A percentile compares a stretch with the other conserved stretches of the same genome.
These are phyloP conservation scores for Agaricus blazei DNA, from an alignment of 768 basidiomycete genomes.

Conservation along the genomic window DNA sequence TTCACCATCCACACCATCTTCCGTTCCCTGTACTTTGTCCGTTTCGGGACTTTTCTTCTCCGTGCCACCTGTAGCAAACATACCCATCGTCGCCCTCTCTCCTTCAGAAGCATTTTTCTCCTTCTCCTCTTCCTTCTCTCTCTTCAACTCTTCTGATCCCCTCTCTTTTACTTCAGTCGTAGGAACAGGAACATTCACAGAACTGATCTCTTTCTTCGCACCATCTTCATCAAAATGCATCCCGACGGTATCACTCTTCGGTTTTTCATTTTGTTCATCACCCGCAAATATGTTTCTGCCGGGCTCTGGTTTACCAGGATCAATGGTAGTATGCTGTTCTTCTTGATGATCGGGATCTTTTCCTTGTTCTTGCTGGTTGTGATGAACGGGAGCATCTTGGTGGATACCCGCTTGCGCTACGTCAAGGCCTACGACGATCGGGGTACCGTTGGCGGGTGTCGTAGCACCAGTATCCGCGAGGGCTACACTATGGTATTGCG, in stretches of 20 bases:
- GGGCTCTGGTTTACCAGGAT: constrained; percentile 57
- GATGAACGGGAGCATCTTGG: not conserved
- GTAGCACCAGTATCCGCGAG: constrained; percentile 27
- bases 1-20: not conserved
- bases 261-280: constrained; percentile 5
- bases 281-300: constrained; percentile 61
- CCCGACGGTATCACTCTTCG: constrained; percentile 36
- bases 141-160: constrained; percentile 7
- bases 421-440: constrained; percentile 47
- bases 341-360: not conserved
- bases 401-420: constrained; percentile 10
- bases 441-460: constrained; percentile 39
- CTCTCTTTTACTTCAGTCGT: constrained; percentile 6
- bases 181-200: constrained; percentile 16
- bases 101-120: constrained; percentile 8
- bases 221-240: constrained; percentile 10
- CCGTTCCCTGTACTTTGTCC: not conserved
- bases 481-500: constrained; percentile 46
- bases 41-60: not conserved
- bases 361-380: not conserved
- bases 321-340: constrained; percentile 22
- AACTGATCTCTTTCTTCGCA: constrained; percentile 34
- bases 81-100: constrained; percentile 3
- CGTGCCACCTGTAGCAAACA: not conserved
- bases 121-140: constrained; percentile 7